Evolutionary conservation across 805 yeast species (phyloP).

Genomic region (Candida golubevii): DNA sequence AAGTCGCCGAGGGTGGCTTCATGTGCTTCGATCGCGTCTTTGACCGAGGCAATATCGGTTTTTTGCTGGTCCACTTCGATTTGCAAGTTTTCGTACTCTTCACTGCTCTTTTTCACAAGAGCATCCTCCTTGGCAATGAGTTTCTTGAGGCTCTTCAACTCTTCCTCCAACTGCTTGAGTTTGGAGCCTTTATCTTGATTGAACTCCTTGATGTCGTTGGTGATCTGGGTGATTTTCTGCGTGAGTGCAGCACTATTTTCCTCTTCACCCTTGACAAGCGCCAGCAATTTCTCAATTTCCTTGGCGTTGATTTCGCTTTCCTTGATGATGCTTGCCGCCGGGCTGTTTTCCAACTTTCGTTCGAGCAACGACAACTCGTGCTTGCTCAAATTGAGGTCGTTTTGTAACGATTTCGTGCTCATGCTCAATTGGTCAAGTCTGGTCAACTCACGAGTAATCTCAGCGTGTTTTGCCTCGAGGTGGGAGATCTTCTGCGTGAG

Average conservation of each 20-base stretch:
- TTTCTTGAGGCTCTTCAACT: constrained; percentile 37
- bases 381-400: constrained; percentile 49
- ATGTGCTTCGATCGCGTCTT: constrained; percentile 39
- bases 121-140: constrained; percentile 38
- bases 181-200: constrained; percentile 75
- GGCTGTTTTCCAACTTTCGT: constrained; percentile 51
- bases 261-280: constrained; percentile 33
- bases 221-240: constrained; percentile 49
- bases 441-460: constrained; percentile 37
- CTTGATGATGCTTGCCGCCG: constrained; percentile 51
- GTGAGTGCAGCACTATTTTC: constrained; percentile 27
- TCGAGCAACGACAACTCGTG: constrained; percentile 58
- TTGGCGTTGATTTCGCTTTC: constrained; percentile 42
- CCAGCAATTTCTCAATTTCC: constrained; percentile 43
- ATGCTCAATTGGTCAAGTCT: constrained; percentile 41
- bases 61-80: constrained; percentile 66
- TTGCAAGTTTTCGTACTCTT: constrained; percentile 56
- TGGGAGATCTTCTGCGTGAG: constrained; percentile 35
- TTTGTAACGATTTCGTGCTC: constrained; percentile 53
- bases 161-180: constrained; percentile 57
- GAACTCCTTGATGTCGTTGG: constrained; percentile 79
- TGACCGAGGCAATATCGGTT: constrained; percentile 47
- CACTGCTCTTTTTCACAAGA: constrained; percentile 44
- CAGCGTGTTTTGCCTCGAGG: constrained; percentile 41
- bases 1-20: constrained; percentile 31